Percentiles rank a stretch among this genome's conserved stretches.
These are phyloP conservation scores for Helminthosporium solani DNA, from an alignment of 2,329 filamentous ascomycete genomes.

Conservation along the genomic window DNA sequence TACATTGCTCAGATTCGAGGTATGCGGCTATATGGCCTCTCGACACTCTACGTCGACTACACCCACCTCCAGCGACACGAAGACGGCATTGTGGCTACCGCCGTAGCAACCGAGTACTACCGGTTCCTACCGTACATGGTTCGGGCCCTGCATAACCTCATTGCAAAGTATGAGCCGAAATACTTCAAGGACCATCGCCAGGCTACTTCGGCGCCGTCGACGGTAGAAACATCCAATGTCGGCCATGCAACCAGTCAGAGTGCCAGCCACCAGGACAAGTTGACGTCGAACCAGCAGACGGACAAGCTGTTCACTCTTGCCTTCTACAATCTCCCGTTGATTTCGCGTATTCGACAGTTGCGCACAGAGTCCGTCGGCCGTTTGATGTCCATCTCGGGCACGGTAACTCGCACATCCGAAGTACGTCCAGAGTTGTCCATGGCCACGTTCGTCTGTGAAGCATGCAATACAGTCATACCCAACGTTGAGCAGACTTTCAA, in stretches of 20 bases:
- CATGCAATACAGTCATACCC: slow-evolving; percentile 77
- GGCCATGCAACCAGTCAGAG: slow-evolving; percentile 59
- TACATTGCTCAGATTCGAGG: slow-evolving; percentile 82
- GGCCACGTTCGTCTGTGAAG: slow-evolving; percentile 89
- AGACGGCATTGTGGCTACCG: slow-evolving; percentile 79
- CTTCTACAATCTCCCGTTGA: slow-evolving; percentile 88
- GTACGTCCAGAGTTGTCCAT: slow-evolving; percentile 90
- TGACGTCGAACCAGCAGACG: slow-evolving; percentile 85
- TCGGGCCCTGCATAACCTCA: slow-evolving; percentile 84
- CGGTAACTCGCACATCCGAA: slow-evolving; percentile 94
- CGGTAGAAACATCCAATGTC: slow-evolving; percentile 62
- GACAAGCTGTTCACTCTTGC: slow-evolving; percentile 93
- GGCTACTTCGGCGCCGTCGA: slow-evolving; percentile 70
- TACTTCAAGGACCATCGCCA: slow-evolving; percentile 94
- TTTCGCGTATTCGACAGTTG: slow-evolving; percentile 81
- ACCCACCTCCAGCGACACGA: slow-evolving; percentile 77
- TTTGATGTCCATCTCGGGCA: slow-evolving; percentile 92
- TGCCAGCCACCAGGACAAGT: slow-evolving; percentile 60
- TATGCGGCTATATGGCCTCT: slow-evolving; percentile 72
- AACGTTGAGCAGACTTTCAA: slow-evolving; percentile 97
- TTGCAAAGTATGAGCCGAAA: slow-evolving; percentile 88
- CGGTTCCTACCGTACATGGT: slow-evolving; percentile 91
- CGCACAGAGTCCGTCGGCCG: slow-evolving; percentile 89
- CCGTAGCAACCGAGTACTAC: slow-evolving; percentile 88
- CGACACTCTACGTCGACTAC: slow-evolving; percentile 84